phyloP scores from a whole-genome alignment of 2,329 filamentous ascomycete species.

The Septoria linicola region DNA sequence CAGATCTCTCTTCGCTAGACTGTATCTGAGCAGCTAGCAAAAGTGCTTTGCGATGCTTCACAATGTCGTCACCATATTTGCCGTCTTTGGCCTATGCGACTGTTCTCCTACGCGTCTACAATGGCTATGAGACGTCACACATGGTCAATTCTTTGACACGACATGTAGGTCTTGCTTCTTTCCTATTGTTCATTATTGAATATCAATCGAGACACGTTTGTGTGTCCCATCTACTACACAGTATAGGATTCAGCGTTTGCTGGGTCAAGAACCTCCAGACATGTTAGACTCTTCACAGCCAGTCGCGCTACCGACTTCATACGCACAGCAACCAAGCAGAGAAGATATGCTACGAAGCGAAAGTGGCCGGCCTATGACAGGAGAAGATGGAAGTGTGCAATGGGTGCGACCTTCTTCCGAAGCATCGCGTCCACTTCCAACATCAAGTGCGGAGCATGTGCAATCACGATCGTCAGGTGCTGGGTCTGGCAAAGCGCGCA shows the following conservation, averaged over 20 bases:
- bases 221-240: not conserved
- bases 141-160: not conserved
- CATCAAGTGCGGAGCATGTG: not conserved
- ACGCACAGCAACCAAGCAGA: not conserved
- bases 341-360: slow-evolving; percentile 8
- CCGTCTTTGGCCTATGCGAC: not conserved
- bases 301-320: not conserved
- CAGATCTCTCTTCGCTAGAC: not conserved
- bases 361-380: slow-evolving; percentile 6
- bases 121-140: not conserved
- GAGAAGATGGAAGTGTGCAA: slow-evolving; percentile 10
- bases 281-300: slow-evolving; percentile 15
- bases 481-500: not conserved
- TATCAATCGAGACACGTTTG: not conserved
- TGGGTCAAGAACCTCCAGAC: not conserved
- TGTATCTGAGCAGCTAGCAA: not conserved
- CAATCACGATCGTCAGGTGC: not conserved
- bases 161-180: slow-evolving; percentile 2
- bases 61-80: slow-evolving; percentile 15
- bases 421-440: not conserved
- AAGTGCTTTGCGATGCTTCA: slow-evolving; percentile 2
- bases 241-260: not conserved
- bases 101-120: slow-evolving; percentile 1
- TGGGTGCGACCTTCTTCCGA: slow-evolving; percentile 10
- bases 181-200: too few relatives aligned